A percentile compares a stretch with the other conserved stretches of the same genome.
Conservation (phyloP, 768 basidiomycete genomes). For the Tephrocybe rancida region DNA sequence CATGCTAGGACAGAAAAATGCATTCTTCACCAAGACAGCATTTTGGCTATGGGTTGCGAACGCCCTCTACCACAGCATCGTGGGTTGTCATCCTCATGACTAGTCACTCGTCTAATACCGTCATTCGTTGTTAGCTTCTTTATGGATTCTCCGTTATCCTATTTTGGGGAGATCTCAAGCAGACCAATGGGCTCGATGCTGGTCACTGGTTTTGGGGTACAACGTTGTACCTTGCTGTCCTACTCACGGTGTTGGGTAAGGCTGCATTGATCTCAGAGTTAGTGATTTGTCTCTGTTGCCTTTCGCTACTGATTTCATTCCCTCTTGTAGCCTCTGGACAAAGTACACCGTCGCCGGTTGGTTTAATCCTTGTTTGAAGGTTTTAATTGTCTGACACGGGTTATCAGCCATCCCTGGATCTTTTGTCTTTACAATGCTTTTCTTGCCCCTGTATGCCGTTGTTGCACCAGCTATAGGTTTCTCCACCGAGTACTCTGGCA, state of each 20-base stretch:
- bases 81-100: slow-evolving; percentile 36
- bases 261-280: slow-evolving; percentile 97
- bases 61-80: slow-evolving; percentile 88
- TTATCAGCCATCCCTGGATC: slow-evolving; percentile 90
- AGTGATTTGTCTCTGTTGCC: slow-evolving; percentile 27
- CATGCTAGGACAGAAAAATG: slow-evolving; percentile 90
- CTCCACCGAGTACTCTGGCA: slow-evolving; percentile 87
- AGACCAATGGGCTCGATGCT: slow-evolving; percentile 76
- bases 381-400: slow-evolving; percentile 11
- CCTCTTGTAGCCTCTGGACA: slow-evolving; percentile 84
- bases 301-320: background rate
- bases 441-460: slow-evolving; percentile 87
- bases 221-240: slow-evolving; percentile 89
- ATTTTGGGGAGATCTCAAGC: slow-evolving; percentile 92
- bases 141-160: slow-evolving; percentile 88
- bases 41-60: slow-evolving; percentile 95
- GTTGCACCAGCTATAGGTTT: slow-evolving; percentile 87
- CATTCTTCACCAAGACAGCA: slow-evolving; percentile 87
- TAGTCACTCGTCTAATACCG: slow-evolving; percentile 5
- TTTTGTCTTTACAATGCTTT: slow-evolving; percentile 94
- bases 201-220: slow-evolving; percentile 99
- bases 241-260: slow-evolving; percentile 95
- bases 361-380: slow-evolving; percentile 16
- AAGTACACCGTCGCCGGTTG: slow-evolving; percentile 94
- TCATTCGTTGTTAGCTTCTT: slow-evolving; percentile 55